Conservation (phyloP, 2,329 filamentous ascomycete genomes). For the Colletotrichum eremochloae region DNA sequence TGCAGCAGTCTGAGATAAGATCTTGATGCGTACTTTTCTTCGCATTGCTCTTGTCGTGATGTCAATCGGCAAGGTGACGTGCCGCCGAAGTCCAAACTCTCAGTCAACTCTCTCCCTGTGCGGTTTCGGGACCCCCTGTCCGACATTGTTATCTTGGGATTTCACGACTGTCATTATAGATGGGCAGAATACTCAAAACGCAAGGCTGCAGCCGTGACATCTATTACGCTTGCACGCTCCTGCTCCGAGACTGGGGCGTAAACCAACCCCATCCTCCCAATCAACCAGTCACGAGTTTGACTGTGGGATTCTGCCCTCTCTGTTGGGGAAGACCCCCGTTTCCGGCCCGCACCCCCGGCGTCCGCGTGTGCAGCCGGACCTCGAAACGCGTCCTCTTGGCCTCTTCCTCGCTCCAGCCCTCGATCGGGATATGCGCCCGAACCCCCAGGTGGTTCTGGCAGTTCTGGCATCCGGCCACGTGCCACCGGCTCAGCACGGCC, state of each 20-base stretch:
- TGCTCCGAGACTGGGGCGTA: neutral
- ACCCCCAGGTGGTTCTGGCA: conserved; percentile 45
- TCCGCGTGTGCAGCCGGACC: neutral
- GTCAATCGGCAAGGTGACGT: no score
- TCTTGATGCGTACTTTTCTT: no score
- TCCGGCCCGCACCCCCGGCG: neutral
- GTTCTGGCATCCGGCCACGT: conserved; percentile 45
- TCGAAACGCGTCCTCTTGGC: conserved; percentile 1
- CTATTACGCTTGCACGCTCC: no score
- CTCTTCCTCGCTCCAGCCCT: conserved; percentile 5
- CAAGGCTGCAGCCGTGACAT: no score
- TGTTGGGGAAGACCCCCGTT: neutral
- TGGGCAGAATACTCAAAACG: no score
- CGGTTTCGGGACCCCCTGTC: no score
- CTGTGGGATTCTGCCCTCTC: neutral
- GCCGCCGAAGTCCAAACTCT: no score
- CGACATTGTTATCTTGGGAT: no score
- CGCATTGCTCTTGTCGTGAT: no score
- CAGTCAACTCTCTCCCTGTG: no score
- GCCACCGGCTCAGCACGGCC: conserved; percentile 46
- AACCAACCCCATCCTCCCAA: neutral
- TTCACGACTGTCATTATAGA: no score
- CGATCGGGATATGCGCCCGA: conserved; percentile 34
- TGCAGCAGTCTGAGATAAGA: no score
- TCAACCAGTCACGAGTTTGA: neutral